Conservation (phyloP, 768 basidiomycete genomes). For the Boletus sp. region DNA sequence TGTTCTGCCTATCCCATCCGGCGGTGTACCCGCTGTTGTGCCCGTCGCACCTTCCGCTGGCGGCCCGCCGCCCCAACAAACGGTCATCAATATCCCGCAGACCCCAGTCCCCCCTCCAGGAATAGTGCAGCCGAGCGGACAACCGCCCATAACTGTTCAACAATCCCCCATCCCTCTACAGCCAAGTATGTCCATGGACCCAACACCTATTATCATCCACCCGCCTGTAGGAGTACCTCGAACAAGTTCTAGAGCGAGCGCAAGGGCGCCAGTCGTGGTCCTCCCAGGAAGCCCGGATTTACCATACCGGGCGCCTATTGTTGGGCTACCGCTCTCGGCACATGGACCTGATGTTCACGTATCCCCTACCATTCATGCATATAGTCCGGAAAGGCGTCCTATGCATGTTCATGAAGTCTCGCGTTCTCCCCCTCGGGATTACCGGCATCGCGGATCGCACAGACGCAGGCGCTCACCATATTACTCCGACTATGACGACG, state of each 20-base stretch:
- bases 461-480: not conserved
- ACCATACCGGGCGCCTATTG: constrained; percentile 19
- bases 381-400: constrained; percentile 6
- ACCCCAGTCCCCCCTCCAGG: constrained; percentile 21
- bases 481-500: constrained; percentile 14
- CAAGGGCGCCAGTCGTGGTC: constrained; percentile 16
- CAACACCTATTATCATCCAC: constrained; percentile 17
- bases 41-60: constrained; percentile 13
- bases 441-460: not conserved
- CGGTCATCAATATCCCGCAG: constrained; percentile 17
- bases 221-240: constrained; percentile 22
- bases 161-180: constrained; percentile 4
- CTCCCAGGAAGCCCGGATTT: constrained; percentile 17
- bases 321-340: constrained; percentile 12
- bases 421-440: constrained; percentile 6
- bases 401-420: not conserved
- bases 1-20: constrained; percentile 9
- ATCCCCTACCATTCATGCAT: constrained; percentile 27
- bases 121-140: not conserved
- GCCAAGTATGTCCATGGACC: not conserved
- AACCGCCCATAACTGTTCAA: not conserved
- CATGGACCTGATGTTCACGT: constrained; percentile 13
- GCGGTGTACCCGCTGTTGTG: constrained; percentile 16
- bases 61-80: constrained; percentile 9
- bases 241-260: constrained; percentile 15